These are phyloP conservation scores for Aphanomyces cochlioides DNA, from an alignment of 352 stramenopile species.

Conservation along the genomic window DNA sequence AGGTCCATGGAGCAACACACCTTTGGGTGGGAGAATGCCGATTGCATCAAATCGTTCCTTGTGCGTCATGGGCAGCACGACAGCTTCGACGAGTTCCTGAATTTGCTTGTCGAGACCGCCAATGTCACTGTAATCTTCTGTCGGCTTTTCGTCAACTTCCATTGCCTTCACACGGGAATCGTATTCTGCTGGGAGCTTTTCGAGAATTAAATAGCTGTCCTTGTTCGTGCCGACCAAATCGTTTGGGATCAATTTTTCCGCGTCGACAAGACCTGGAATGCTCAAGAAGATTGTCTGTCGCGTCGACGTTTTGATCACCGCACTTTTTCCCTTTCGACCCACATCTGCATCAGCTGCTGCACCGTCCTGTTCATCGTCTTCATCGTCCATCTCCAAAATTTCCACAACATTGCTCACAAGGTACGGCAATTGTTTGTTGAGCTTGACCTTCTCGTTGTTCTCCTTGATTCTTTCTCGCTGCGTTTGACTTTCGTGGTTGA, in stretches of 20 bases:
- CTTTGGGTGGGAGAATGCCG: constrained; percentile 95
- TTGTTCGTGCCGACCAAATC: constrained; percentile 99
- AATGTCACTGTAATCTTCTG: constrained; percentile 95
- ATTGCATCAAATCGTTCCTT: constrained; percentile 97
- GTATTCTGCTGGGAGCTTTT: constrained; percentile 98
- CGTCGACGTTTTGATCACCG: constrained; percentile 98
- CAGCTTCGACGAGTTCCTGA: constrained; percentile 97
- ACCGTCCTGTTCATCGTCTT: constrained; percentile 94
- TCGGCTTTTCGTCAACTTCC: constrained; percentile 94
- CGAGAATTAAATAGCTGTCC: constrained; percentile 98
- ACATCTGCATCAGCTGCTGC: constrained; percentile 91
- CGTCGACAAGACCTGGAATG: constrained; percentile 96
- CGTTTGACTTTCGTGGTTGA: constrained; percentile 93
- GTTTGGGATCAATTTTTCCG: constrained; percentile 92
- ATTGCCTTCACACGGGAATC: constrained; percentile 98
- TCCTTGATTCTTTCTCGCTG: constrained; percentile 96
- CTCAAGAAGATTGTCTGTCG: constrained; percentile 98
- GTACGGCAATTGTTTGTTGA: constrained; percentile 99
- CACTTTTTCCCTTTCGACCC: constrained; percentile 87
- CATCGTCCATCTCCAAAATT: constrained; percentile 78
- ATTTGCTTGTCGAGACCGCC: constrained; percentile 98
- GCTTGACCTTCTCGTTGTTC: constrained; percentile 99
- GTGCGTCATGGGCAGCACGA: constrained; percentile 98
- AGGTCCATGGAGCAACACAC: constrained; percentile 94
- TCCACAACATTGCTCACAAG: constrained; percentile 99